These are phyloP conservation scores for Diaporthe vexans DNA, from an alignment of 2,329 filamentous ascomycete species.

Conservation along the genomic window DNA sequence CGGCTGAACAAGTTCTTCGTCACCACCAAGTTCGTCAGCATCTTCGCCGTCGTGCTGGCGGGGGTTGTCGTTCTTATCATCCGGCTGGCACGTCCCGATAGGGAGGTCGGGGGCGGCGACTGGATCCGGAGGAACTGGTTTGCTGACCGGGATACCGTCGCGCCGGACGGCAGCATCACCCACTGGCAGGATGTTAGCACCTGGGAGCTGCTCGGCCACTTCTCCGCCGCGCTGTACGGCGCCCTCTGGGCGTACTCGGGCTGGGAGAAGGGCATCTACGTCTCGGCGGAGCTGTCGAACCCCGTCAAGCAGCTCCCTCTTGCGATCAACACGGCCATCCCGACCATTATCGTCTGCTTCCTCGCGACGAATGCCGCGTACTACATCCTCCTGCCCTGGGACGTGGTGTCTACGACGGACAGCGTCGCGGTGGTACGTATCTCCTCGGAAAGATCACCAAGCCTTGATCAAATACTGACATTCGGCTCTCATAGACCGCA, in stretches of 20 bases:
- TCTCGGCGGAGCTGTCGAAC: conserved; percentile 65
- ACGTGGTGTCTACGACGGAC: conserved; percentile 69
- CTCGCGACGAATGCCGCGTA: conserved; percentile 73
- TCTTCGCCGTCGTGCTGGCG: conserved; percentile 63
- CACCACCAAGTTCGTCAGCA: conserved; percentile 64
- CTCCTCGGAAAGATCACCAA: too few species aligned
- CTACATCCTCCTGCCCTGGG: conserved; percentile 74
- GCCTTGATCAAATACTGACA: too few species aligned
- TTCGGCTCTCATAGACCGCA: conserved; percentile 59
- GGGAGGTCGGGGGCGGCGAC: conserved; percentile 60
- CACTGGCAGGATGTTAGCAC: conserved; percentile 63
- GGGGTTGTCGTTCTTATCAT: conserved; percentile 62
- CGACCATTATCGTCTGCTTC: conserved; percentile 72
- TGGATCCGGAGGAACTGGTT: conserved; percentile 71
- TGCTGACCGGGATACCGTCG: conserved; percentile 60
- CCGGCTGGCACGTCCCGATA: conserved; percentile 54
- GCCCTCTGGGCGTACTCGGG: conserved; percentile 76
- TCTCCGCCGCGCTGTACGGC: conserved; percentile 72
- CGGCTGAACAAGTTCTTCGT: conserved; percentile 70
- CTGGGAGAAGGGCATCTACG: conserved; percentile 75
- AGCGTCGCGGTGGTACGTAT: conserved; percentile 72
- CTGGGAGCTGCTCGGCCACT: conserved; percentile 73
- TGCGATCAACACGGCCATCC: conserved; percentile 72
- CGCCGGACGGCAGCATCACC: conserved; percentile 63
- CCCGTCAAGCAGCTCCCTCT: conserved; percentile 69